A percentile compares a stretch with the other conserved stretches of the same genome.
phyloP scores from a whole-genome alignment of 164 flowering plant genomes.

The Stephania cephalantha region DNA sequence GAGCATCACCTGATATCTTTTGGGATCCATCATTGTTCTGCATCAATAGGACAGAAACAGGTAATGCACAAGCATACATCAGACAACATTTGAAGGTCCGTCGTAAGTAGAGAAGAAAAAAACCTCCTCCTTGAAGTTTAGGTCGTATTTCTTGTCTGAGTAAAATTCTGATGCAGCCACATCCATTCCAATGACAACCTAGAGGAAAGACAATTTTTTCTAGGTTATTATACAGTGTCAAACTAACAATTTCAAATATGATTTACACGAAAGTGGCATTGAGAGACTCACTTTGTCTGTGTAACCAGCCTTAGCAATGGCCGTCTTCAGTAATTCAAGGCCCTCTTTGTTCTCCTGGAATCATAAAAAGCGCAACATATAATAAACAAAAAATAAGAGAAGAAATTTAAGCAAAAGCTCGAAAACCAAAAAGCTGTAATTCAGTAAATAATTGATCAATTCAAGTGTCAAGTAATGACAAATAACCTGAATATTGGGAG shows the following conservation, averaged over 20 bases:
- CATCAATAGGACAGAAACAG: constrained; percentile 12
- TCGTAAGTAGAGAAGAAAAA: not conserved
- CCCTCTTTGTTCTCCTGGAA: constrained; percentile 91
- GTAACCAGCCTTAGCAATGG: constrained; percentile 90
- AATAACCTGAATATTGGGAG: constrained; percentile 81
- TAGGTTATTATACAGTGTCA: not conserved
- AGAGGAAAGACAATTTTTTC: not conserved
- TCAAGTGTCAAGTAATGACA: not conserved
- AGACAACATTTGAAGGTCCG: not conserved
- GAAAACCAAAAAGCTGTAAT: not conserved
- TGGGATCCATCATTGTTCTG: constrained; percentile 78
- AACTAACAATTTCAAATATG: not conserved
- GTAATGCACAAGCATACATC: not conserved
- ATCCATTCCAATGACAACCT: constrained; percentile 97
- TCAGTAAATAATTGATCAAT: not conserved
- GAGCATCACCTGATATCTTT: constrained; percentile 73
- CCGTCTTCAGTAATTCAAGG: constrained; percentile 83
- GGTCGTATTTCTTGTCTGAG: constrained; percentile 67
- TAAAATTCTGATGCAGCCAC: constrained; percentile 96
- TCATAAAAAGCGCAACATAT: constrained; percentile 1
- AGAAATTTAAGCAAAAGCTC: not conserved
- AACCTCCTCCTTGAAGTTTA: constrained; percentile 91
- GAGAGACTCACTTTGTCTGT: constrained; percentile 50
- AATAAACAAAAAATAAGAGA: not conserved
- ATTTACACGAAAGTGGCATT: not conserved